phyloP scores from a whole-genome alignment of 106 monocot genomes.

The Acorus calamus region DNA sequence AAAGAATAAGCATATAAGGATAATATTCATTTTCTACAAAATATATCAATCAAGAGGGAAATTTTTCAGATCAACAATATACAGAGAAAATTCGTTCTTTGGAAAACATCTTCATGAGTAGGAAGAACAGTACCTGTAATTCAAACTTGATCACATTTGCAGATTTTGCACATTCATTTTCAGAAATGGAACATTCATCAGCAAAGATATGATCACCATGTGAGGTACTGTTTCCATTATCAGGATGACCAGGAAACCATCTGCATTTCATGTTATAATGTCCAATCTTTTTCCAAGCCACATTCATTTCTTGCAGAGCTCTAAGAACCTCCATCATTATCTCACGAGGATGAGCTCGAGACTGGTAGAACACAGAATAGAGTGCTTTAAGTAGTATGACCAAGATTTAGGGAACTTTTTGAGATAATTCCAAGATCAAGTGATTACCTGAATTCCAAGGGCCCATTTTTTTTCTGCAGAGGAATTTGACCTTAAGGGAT shows the following conservation, averaged over 20 bases:
- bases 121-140: conserved; percentile 53
- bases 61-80: no score
- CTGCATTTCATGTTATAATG: conserved; percentile 90
- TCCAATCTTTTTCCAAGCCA: conserved; percentile 84
- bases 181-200: conserved; percentile 32
- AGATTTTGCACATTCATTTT: conserved; percentile 33
- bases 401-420: no score
- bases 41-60: no score
- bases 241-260: conserved; percentile 31
- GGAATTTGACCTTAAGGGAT: conserved; percentile 30
- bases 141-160: conserved; percentile 78
- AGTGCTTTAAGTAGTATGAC: no score
- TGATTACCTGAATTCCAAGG: conserved; percentile 67
- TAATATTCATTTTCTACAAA: no score
- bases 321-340: conserved; percentile 81
- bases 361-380: conserved; percentile 22
- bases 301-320: conserved; percentile 80
- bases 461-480: conserved; percentile 80
- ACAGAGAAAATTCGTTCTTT: no score
- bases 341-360: conserved; percentile 76
- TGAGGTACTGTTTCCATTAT: conserved; percentile 17
- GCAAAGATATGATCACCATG: conserved; percentile 33
- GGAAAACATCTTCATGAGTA: no score
- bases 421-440: not conserved
- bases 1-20: no score